Evolutionary conservation across 2,329 filamentous ascomycete species (phyloP).

Genomic region (Scedosporium boydii): DNA sequence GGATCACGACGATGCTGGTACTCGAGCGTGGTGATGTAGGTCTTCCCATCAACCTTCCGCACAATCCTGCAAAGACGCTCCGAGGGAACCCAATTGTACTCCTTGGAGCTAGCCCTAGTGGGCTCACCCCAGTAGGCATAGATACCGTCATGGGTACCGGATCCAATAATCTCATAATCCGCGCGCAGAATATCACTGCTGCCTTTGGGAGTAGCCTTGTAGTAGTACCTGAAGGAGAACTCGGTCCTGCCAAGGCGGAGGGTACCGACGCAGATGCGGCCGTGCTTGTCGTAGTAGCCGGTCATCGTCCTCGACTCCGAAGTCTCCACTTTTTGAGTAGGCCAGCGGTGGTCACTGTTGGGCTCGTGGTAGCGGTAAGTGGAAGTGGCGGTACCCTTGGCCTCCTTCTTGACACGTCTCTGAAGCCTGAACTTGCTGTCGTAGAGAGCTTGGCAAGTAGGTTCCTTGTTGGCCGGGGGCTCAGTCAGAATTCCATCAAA

Average conservation of each 20-base stretch:
- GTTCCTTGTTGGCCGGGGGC: slow-evolving; percentile 12
- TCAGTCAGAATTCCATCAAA: slow-evolving; percentile 17
- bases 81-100: slow-evolving; percentile 24
- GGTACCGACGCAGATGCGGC: slow-evolving; percentile 21
- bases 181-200: slow-evolving; percentile 23
- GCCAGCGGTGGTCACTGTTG: slow-evolving; percentile 13
- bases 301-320: slow-evolving; percentile 13
- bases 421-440: slow-evolving; percentile 18
- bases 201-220: slow-evolving; percentile 21
- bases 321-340: slow-evolving; percentile 16
- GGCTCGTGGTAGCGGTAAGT: slow-evolving; percentile 17
- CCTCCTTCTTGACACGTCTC: slow-evolving; percentile 14
- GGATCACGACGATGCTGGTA: slow-evolving; percentile 28
- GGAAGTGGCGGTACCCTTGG: slow-evolving; percentile 9
- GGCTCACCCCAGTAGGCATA: slow-evolving; percentile 26
- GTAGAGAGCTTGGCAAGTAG: slow-evolving; percentile 18
- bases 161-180: slow-evolving; percentile 15
- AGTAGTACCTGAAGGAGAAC: slow-evolving; percentile 25
- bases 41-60: slow-evolving; percentile 15
- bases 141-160: slow-evolving; percentile 16
- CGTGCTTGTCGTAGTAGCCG: slow-evolving; percentile 24
- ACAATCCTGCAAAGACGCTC: slow-evolving; percentile 24
- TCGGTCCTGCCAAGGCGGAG: slow-evolving; percentile 16
- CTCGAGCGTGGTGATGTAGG: slow-evolving; percentile 20
- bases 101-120: slow-evolving; percentile 5